Evolutionary conservation across 371 early-diverging fungal genomes (phyloP), one percentile per base, ranked within the genome.

Genomic region (Conidiobolus incongruus): DNA sequence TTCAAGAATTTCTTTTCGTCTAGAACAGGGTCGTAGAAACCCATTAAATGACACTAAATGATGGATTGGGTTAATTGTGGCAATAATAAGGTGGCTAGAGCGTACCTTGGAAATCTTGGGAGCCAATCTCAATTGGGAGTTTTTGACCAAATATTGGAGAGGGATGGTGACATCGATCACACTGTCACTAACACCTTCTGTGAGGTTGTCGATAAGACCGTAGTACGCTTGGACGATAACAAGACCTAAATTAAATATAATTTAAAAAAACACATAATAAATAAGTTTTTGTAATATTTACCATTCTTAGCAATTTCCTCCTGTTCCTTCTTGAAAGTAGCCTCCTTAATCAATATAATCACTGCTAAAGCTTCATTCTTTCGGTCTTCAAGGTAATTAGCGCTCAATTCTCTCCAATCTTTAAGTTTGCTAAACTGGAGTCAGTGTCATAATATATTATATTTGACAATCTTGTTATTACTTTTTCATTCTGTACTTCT

Each of bases 11-110:
- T 94, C 24, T 59, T 54, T 48, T 79, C 79, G 19, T 91, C 91
- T 33, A 88, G 69, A 51, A 87, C 85, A 24, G 96, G 96, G 63
- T 95, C 93, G 52, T 85, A 92, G 58, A 95, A 92, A 1, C 96
- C 96, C 40, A 87, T 63, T 43, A 24, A 16, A 13, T 45, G 23
- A 15, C 23, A 35, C 46, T 45, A 38, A 29, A 16, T 15, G 17
- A 23, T 34, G 4, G 3, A 3, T 34, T 15, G 17, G 35, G 23
- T 32, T 15, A 17, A 19, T 17, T 16, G 40, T 29, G 12, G 16
- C 15, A n/a, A 15, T 6, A 20, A 17, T 21, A 24, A 13, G 10
- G 20, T 44, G 23, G 17, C 21, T 46, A 30, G 35, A 54, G 28
- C 35, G 48, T 61, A 73, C 82, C 77, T 91, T 88, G 47, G 88